Conservation (phyloP, 495 filamentous ascomycete genomes). For the Trichodelitschia bisporula region DNA sequence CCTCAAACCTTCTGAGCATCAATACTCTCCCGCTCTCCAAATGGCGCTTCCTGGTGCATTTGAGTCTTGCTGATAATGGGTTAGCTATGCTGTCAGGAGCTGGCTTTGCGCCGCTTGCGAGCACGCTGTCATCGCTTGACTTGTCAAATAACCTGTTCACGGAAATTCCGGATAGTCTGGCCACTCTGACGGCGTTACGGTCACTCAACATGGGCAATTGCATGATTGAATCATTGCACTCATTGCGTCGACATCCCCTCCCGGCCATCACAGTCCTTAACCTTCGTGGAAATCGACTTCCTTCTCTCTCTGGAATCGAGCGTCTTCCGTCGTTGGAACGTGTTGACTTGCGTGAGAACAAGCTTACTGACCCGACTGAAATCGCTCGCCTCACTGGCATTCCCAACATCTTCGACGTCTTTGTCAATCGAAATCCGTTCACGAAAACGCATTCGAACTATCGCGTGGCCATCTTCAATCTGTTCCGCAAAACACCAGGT, state of each 20-base stretch:
- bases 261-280: constrained; percentile 88
- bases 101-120: constrained; percentile 57
- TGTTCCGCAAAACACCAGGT: constrained; percentile 81
- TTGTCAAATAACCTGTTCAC: constrained; percentile 76
- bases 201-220: constrained; percentile 84
- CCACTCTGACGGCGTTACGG: constrained; percentile 53
- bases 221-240: constrained; percentile 92
- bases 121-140: constrained; percentile 73
- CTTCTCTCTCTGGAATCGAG: constrained; percentile 77
- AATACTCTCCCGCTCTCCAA: constrained; percentile 54
- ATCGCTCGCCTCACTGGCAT: constrained; percentile 71
- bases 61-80: constrained; percentile 78
- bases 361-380: constrained; percentile 70
- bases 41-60: constrained; percentile 81
- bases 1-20: constrained; percentile 41
- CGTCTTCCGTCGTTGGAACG: constrained; percentile 68
- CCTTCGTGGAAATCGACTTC: constrained; percentile 67
- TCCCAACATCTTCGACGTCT: constrained; percentile 79
- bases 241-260: constrained; percentile 60
- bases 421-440: constrained; percentile 75
- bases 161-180: constrained; percentile 73
- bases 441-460: constrained; percentile 67
- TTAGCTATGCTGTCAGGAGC: constrained; percentile 50
- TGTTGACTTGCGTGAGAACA: constrained; percentile 80
- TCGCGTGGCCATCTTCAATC: constrained; percentile 77